Evolutionary conservation across 2,329 filamentous ascomycete genomes (phyloP), one percentile per base, ranked within the genome.

Genomic region (Aspergillus sp.): DNA sequence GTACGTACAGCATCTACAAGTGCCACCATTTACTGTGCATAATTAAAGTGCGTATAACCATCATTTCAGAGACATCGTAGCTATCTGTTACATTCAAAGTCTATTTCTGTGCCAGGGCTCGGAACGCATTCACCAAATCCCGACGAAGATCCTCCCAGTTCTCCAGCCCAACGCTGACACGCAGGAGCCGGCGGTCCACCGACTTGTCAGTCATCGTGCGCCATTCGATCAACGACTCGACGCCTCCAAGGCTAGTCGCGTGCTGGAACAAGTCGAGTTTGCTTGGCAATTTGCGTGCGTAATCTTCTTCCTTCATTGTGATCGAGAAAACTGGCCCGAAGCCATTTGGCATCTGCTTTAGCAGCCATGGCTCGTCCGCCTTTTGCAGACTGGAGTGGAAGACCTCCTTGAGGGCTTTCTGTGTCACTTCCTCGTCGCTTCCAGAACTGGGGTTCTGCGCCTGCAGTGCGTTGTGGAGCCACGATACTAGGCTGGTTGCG

Each of bases 221-320:
- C 95, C 95, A 99, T 82, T 99, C 95, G 66, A 99, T 93, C 79
- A 98, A 76, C 69, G 91, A 95, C 83, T 98, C 95, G 9, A 98
- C 91, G 4, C 95, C 93, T 2, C 95, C 95, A 27, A 98, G 76
- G 73, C 90, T 96, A 2, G 95, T 99, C 5, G 95, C 95, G 75
- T 99, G 95, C 67, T 96, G 91, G 79, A 98, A 98, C 45, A 96
- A 82, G 2, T 80, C 72, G 71, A 98, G 76, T 73, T 90, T 89
- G 68, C 88, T 89, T 3, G 95, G 95, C 62, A 99, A 75, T 30
- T 79, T 74, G 63, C 82, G 84, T 3, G 95, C 93, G 51, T 83
- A 70, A 1, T 79, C 77, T 60, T 83, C 79, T 3, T 82, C 78
- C 67, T 83, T 83, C 78, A 90, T 82, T 58, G 82, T 81, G 22